Evolutionary conservation across 441 rosid genomes (phyloP).

Genomic region (Adansonia grandidieri): DNA sequence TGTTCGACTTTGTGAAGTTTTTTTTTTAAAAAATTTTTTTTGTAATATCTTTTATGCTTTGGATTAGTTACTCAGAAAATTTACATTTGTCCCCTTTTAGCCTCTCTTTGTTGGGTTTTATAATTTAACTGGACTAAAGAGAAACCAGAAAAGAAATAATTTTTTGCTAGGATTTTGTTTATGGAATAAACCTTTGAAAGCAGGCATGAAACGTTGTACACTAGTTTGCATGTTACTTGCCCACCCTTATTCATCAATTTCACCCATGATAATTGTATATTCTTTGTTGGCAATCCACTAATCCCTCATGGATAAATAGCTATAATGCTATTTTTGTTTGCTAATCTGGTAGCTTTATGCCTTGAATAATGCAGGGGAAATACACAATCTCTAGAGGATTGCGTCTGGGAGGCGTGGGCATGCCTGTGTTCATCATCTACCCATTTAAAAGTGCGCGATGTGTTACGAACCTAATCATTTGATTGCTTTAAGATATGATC

Average conservation of each 20-base stretch:
- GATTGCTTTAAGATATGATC: slow-evolving; percentile 21
- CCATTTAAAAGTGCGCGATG: slow-evolving; percentile 69
- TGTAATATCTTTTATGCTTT: not conserved
- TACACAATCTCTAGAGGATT: slow-evolving; percentile 73
- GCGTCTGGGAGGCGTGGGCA: slow-evolving; percentile 99
- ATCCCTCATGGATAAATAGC: not conserved
- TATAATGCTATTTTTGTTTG: slow-evolving; percentile 18
- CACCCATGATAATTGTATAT: not conserved
- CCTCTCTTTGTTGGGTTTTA: not conserved
- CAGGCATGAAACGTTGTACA: not conserved
- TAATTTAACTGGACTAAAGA: not conserved
- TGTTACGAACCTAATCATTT: slow-evolving; percentile 30
- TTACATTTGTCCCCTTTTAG: not conserved
- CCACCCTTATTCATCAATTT: not conserved
- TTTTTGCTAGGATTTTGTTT: not conserved
- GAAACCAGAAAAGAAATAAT: not conserved
- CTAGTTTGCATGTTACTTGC: not conserved
- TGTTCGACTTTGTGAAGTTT: slow-evolving; percentile 4
- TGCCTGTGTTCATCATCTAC: slow-evolving; percentile 90
- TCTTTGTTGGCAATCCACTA: not conserved
- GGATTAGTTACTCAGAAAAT: not conserved
- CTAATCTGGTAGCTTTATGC: slow-evolving; percentile 24
- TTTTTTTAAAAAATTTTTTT: not conserved
- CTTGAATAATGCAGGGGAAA: slow-evolving; percentile 53
- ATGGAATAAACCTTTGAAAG: not conserved